phyloP scores from a whole-genome alignment of 257 asterid species.

The Anisodus tanguticus region DNA sequence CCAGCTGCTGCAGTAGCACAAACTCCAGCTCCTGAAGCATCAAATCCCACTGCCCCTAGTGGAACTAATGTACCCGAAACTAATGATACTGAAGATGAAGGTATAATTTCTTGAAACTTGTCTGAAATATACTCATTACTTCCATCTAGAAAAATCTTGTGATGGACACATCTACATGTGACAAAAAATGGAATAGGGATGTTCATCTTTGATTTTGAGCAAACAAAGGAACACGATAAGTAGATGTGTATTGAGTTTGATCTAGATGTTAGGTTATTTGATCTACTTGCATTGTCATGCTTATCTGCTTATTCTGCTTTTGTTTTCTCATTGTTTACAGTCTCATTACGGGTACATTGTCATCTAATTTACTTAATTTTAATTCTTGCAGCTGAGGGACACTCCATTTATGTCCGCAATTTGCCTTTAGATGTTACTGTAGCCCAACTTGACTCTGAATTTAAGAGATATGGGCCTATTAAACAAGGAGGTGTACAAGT shows the following conservation, averaged over 20 bases:
- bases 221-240: conserved; percentile 4
- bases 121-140: neutral
- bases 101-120: conserved; percentile 39
- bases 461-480: conserved; percentile 75
- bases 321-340: neutral
- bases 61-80: conserved; percentile 44
- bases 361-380: conserved; percentile 26
- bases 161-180: neutral
- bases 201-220: neutral
- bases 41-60: conserved; percentile 32
- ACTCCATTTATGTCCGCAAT: conserved; percentile 82
- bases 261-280: neutral
- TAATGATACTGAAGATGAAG: conserved; percentile 59
- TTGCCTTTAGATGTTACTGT: conserved; percentile 68
- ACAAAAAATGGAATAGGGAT: neutral
- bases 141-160: neutral
- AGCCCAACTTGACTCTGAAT: conserved; percentile 73
- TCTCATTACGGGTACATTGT: conserved; percentile 15
- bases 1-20: conserved; percentile 42
- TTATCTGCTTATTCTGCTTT: neutral
- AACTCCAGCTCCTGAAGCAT: conserved; percentile 49
- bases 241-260: neutral
- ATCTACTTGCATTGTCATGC: conserved; percentile 20
- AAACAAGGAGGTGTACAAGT: conserved; percentile 86
- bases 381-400: conserved; percentile 63